phyloP scores from a whole-genome alignment of 495 filamentous ascomycete genomes.

The Talaromyces proteolyticus region DNA sequence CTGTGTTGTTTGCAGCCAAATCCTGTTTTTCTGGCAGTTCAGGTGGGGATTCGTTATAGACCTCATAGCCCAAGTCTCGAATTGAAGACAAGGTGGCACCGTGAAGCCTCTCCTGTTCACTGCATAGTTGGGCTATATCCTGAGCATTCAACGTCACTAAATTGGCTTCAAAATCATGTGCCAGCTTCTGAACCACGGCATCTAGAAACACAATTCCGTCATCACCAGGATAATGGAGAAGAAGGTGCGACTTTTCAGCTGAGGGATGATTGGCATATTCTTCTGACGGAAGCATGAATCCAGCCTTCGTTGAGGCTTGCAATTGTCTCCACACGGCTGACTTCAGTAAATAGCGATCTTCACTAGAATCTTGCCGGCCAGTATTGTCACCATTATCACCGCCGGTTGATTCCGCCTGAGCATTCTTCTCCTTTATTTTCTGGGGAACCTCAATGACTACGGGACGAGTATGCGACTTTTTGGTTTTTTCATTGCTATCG shows the following conservation, averaged over 20 bases:
- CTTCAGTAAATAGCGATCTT: constrained; percentile 29
- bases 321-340: constrained; percentile 35
- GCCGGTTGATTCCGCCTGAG: constrained; percentile 16
- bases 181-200: constrained; percentile 50
- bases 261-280: constrained; percentile 43
- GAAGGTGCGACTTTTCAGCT: constrained; percentile 55
- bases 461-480: neutral
- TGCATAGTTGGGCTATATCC: constrained; percentile 73
- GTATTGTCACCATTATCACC: constrained; percentile 15
- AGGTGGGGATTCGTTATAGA: constrained; percentile 34
- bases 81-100: constrained; percentile 29
- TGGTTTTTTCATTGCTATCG: neutral
- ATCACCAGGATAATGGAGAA: constrained; percentile 59
- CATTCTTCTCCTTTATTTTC: constrained; percentile 8
- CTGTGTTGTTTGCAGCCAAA: constrained; percentile 16
- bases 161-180: constrained; percentile 60
- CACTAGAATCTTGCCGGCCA: constrained; percentile 5
- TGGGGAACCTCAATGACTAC: constrained; percentile 4
- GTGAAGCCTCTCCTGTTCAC: constrained; percentile 56
- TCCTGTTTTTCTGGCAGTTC: neutral
- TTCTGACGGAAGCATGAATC: constrained; percentile 29
- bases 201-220: constrained; percentile 53
- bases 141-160: constrained; percentile 71
- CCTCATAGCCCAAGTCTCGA: constrained; percentile 64
- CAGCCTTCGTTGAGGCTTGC: constrained; percentile 32